These are phyloP conservation scores for Kalmanozyma brasiliensis DNA, from an alignment of 1,284 basidiomycete species.

Conservation along the genomic window DNA sequence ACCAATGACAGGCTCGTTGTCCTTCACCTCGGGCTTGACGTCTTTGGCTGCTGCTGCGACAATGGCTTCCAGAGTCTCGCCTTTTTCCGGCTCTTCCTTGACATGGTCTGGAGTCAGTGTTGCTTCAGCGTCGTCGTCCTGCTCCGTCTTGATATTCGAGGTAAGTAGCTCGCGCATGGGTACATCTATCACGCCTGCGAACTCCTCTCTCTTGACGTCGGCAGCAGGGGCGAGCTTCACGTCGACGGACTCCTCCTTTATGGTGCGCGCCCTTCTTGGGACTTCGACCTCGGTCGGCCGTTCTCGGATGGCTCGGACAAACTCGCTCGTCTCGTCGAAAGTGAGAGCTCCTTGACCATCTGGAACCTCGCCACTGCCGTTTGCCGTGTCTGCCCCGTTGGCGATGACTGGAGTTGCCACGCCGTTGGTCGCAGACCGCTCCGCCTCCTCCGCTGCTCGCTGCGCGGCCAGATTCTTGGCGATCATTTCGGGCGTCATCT, in stretches of 20 bases:
- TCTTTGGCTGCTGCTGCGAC: too few species aligned
- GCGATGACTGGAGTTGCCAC: constrained; percentile 1
- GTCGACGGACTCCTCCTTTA: constrained; percentile 20
- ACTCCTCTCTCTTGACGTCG: constrained; percentile 69
- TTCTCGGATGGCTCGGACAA: constrained; percentile 85
- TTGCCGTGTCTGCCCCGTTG: constrained; percentile 2
- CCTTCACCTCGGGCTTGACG: constrained; percentile 9
- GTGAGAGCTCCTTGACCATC: constrained; percentile 71
- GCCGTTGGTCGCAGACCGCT: constrained; percentile 69
- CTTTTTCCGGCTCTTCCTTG: constrained; percentile 71
- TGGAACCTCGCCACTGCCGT: constrained; percentile 1
- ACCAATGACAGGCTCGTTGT: constrained; percentile 43
- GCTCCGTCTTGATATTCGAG: constrained; percentile 71
- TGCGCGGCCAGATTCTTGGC: constrained; percentile 77
- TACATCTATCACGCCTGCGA: constrained; percentile 65
- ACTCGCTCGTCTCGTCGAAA: constrained; percentile 97
- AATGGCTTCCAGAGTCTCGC: constrained; percentile 10
- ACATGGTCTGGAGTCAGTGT: constrained; percentile 68
- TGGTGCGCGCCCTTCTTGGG: constrained; percentile 10
- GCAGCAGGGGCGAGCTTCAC: constrained; percentile 65
- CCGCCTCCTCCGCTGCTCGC: constrained; percentile 73
- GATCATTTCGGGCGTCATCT: constrained; percentile 83
- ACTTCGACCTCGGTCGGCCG: constrained; percentile 70
- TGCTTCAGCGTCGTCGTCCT: constrained; percentile 68
- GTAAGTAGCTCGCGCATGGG: constrained; percentile 27